A percentile compares a stretch with the other conserved stretches of the same genome.
Evolutionary conservation across 257 asterid genomes (phyloP).

Genomic region (Lithospermum erythrorhizon): DNA sequence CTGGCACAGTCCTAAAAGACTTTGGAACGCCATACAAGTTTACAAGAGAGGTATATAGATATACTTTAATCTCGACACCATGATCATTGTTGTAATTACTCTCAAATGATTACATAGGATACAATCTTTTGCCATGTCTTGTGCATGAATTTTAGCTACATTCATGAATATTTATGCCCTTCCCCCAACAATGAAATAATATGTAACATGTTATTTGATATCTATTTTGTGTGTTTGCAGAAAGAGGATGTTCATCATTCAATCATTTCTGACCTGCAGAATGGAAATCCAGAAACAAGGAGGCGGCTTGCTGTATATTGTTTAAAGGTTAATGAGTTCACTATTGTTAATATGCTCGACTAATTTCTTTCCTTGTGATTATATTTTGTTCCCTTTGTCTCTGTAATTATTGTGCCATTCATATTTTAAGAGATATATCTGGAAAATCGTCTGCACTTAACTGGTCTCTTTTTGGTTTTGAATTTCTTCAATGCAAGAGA

Average conservation of each 20-base stretch:
- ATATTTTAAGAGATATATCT: background rate
- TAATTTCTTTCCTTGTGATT: background rate
- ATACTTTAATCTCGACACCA: background rate
- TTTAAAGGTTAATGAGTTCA: constrained; percentile 53
- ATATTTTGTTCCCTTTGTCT: background rate
- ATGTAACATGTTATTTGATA: too few relatives aligned
- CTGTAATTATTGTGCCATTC: background rate
- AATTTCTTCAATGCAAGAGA: too few relatives aligned
- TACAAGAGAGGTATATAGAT: background rate
- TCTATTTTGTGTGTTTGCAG: constrained; percentile 27
- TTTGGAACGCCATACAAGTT: background rate
- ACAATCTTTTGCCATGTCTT: background rate
- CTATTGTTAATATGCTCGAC: background rate
- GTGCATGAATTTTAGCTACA: background rate
- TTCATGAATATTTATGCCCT: background rate
- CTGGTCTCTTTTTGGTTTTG: too few relatives aligned
- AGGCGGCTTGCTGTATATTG: constrained; percentile 96
- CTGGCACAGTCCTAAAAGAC: background rate
- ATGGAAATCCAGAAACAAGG: constrained; percentile 89
- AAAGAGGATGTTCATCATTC: constrained; percentile 99
- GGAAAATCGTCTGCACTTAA: background rate
- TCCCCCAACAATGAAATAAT: background rate
- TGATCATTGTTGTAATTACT: too few relatives aligned
- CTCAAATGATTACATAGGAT: too few relatives aligned
- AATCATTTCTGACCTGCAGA: constrained; percentile 95